Conservation (phyloP, 1,284 basidiomycete genomes). For the Boletus austroedulis region DNA sequence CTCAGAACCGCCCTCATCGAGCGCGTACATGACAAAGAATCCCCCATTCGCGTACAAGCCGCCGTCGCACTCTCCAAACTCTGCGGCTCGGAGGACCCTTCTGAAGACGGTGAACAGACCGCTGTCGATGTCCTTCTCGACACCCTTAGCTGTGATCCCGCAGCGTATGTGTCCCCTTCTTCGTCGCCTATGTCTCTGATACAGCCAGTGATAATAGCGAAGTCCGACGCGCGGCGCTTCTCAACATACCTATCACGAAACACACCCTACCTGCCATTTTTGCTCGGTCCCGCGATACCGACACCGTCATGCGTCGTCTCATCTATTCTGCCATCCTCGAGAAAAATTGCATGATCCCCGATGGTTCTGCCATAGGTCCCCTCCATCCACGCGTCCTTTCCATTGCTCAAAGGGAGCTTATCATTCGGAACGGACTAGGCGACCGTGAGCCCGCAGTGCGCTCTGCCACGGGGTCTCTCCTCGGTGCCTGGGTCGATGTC, state of each 20-base stretch:
- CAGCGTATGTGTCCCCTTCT: constrained; percentile 54
- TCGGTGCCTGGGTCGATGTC: constrained; percentile 76
- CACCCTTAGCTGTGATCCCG: constrained; percentile 70
- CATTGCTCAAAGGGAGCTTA: constrained; percentile 74
- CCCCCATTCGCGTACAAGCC: constrained; percentile 80
- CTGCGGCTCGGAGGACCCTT: constrained; percentile 70
- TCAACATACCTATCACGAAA: constrained; percentile 70
- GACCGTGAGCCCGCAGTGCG: constrained; percentile 86
- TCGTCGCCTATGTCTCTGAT: not conserved
- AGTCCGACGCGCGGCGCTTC: constrained; percentile 83
- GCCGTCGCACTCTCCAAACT: constrained; percentile 85
- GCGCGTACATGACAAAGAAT: constrained; percentile 84
- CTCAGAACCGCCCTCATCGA: constrained; percentile 74
- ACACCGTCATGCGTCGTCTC: constrained; percentile 77
- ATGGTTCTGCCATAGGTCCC: constrained; percentile 44
- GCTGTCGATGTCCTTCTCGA: constrained; percentile 72
- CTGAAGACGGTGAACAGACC: constrained; percentile 64
- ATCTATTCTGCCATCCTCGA: constrained; percentile 72
- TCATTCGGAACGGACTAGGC: constrained; percentile 81
- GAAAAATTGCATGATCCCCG: constrained; percentile 21
- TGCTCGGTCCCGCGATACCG: constrained; percentile 81
- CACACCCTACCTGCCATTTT: constrained; percentile 69
- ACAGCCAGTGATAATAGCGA: constrained; percentile 52
- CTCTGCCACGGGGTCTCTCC: constrained; percentile 73
- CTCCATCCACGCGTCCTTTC: constrained; percentile 68